These are phyloP conservation scores for Podochytrium sp. DNA, from an alignment of 192 early-diverging fungal genomes.

Conservation along the genomic window DNA sequence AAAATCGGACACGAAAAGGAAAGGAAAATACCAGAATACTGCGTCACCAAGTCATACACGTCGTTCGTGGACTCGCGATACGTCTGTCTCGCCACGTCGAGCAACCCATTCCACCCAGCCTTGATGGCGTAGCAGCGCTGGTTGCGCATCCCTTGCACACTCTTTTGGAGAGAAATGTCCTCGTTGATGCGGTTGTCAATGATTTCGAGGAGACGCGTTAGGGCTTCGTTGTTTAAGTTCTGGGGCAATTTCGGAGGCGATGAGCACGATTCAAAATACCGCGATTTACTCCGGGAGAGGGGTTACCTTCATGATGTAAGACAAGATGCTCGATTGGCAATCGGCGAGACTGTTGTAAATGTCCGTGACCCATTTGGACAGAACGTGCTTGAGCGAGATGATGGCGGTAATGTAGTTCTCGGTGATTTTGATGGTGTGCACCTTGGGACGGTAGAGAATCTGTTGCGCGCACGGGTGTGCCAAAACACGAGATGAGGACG, in stretches of 20 bases:
- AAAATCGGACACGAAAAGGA: background rate
- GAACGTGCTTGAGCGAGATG: constrained; percentile 68
- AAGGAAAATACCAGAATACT: constrained; percentile 39
- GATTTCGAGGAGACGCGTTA: constrained; percentile 48
- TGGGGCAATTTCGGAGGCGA: too few relatives aligned
- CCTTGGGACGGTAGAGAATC: constrained; percentile 37
- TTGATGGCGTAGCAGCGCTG: constrained; percentile 89
- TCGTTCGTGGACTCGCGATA: constrained; percentile 78
- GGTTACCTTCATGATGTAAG: too few relatives aligned
- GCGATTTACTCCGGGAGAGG: background rate
- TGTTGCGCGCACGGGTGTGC: too few relatives aligned
- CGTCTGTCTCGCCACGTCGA: constrained; percentile 84
- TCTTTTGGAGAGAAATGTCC: constrained; percentile 73
- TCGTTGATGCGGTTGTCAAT: constrained; percentile 58
- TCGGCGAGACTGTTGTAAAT: constrained; percentile 43
- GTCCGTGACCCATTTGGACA: constrained; percentile 49
- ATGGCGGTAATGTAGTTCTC: constrained; percentile 71
- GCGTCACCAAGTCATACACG: constrained; percentile 64
- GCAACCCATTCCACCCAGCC: constrained; percentile 75
- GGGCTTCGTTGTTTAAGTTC: constrained; percentile 1
- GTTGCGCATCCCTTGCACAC: constrained; percentile 73
- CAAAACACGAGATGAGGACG: too few relatives aligned
- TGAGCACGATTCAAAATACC: background rate
- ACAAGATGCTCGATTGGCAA: constrained; percentile 43
- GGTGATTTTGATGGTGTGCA: constrained; percentile 57